Evolutionary conservation across 1,139 yeast genomes (phyloP).

Genomic region (Meyerozyma smithsonii): DNA sequence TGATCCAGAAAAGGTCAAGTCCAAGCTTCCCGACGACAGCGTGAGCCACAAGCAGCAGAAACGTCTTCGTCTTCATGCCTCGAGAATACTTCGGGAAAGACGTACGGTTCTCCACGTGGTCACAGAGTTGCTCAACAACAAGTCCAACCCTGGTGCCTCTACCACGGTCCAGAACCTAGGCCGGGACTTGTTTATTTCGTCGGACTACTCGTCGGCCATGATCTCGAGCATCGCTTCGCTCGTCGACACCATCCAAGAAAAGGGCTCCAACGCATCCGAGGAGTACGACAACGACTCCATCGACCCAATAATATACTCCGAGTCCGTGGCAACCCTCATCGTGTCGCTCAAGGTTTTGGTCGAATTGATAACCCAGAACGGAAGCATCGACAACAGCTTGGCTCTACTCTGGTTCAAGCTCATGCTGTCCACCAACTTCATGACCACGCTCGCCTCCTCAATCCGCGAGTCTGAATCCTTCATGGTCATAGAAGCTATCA

Average conservation of each 20-base stretch:
- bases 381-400: conserved; percentile 23
- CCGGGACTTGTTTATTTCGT: conserved; percentile 29
- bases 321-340: conserved; percentile 28
- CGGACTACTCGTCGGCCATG: conserved; percentile 17
- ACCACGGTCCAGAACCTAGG: conserved; percentile 35
- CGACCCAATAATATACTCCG: conserved; percentile 24
- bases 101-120: conserved; percentile 40
- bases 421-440: conserved; percentile 40
- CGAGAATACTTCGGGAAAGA: conserved; percentile 41
- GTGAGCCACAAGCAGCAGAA: conserved; percentile 27
- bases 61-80: conserved; percentile 26
- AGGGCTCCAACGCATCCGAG: conserved; percentile 17
- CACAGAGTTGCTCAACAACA: conserved; percentile 32
- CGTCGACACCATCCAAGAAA: conserved; percentile 8
- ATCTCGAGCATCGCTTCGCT: conserved; percentile 9
- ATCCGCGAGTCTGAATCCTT: conserved; percentile 30
- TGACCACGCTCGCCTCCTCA: conserved; percentile 23
- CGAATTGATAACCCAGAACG: conserved; percentile 32
- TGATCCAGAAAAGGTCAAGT: conserved; percentile 22
- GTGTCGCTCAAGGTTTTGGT: conserved; percentile 43
- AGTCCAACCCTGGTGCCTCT: conserved; percentile 27
- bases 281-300: conserved; percentile 13
- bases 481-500: conserved; percentile 41
- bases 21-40: conserved; percentile 35
- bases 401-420: conserved; percentile 56